Base-by-base conservation (phyloP, 805 yeast genomes). In the Wickerhamomyces subpelliculosus region DNA sequence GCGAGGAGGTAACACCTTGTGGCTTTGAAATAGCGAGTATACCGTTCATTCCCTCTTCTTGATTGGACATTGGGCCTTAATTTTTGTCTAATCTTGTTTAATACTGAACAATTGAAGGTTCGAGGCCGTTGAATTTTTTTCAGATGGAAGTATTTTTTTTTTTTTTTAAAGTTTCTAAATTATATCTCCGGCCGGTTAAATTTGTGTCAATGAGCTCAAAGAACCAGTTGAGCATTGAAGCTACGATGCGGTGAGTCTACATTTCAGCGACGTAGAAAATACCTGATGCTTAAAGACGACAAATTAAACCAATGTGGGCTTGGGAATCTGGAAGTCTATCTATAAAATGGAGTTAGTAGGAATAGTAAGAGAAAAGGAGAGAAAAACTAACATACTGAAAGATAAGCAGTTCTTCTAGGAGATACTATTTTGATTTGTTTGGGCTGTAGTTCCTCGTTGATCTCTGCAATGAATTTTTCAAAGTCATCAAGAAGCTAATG, bases 1-100 rank as follows among this genome's bases (percentile, higher is more conserved):
- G 75, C 16, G 88, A 75, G 0, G 97, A 88, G 1, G 94, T 68
- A 11, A 84, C 72, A 0, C 97, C 97, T 13, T 79, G 64, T 0
- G 97, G 97, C 57, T 90, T 90, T 46, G 82, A 81, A 31, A 90
- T 75, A 8, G 97, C 97, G 67, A 90, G 86, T 1, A 93, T 73
- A 32, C 98, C 97, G 52, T 88, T 86, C 96, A 90, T 85, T 9
- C 13, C 29, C 16, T 40, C 46, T 8, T 38, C 14, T 14, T 12
- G 14, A 27, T 33, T 25, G 7, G 14, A 13, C 25, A 22, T 22
- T 22, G 17, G n/a, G n/a, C 16, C 26, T 13, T 12, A n/a, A 12
- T 19, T 6, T 17, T 30, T 8, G 9, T 20, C 13, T 13, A n/a
- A 5, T 24, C 26, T 24, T 24, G 12, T 10, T 24, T 13, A 24